These are phyloP conservation scores for Lumnitzera littorea DNA, from an alignment of 345 rosid genomes.

Conservation along the genomic window DNA sequence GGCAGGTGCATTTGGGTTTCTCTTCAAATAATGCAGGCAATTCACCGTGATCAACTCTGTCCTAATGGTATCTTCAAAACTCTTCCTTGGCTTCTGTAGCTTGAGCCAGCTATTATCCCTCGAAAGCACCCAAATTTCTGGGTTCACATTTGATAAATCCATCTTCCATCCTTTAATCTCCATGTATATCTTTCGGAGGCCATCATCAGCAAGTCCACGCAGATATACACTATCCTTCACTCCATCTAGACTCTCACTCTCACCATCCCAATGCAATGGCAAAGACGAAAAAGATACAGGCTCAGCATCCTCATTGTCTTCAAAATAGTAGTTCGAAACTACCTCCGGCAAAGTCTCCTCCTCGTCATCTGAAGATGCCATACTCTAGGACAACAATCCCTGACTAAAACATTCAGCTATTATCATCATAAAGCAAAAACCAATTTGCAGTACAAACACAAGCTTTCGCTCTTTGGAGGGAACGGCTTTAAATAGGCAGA, in stretches of 20 bases:
- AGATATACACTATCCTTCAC: conserved; percentile 28
- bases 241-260: conserved; percentile 18
- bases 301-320: conserved; percentile 36
- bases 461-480: too few relatives aligned
- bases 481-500: too few relatives aligned
- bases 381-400: conserved; percentile 5
- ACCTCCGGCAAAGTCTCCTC: conserved; percentile 33
- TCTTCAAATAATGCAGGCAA: conserved; percentile 45
- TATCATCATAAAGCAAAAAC: too few relatives aligned
- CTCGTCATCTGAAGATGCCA: conserved; percentile 75
- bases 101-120: conserved; percentile 58
- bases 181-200: conserved; percentile 48
- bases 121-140: conserved; percentile 56
- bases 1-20: conserved; percentile 48
- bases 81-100: conserved; percentile 74
- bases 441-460: too few relatives aligned
- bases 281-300: conserved; percentile 52
- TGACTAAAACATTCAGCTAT: too few relatives aligned
- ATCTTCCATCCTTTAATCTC: conserved; percentile 71
- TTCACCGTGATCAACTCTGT: conserved; percentile 44
- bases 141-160: conserved; percentile 38
- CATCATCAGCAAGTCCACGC: conserved; percentile 52
- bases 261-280: conserved; percentile 52
- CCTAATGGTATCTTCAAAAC: conserved; percentile 46
- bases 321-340: conserved; percentile 54